Percentiles rank a stretch among this genome's conserved stretches.
phyloP scores from a whole-genome alignment of 306 rosid species.

The Vigna angularis region DNA sequence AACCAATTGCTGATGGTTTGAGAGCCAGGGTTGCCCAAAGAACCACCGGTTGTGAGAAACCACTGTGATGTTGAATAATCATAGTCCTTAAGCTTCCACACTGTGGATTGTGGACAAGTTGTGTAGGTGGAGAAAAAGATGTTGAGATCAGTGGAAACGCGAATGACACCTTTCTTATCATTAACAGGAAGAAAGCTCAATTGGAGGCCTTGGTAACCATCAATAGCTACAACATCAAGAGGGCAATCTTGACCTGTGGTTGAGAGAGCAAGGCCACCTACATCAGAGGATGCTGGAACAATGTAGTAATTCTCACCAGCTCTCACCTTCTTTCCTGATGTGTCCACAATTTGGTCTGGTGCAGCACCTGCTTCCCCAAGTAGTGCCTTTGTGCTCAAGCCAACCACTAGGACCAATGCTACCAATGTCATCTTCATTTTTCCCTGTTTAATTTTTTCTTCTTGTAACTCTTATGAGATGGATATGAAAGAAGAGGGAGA shows the following conservation, averaged over 20 bases:
- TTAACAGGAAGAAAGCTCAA: neutral
- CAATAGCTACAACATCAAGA: constrained; percentile 8
- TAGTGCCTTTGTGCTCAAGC: constrained; percentile 20
- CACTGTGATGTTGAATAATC: neutral
- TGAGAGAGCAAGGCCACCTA: neutral
- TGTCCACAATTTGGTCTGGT: constrained; percentile 46
- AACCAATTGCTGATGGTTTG: constrained; percentile 43
- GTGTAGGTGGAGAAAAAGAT: constrained; percentile 34
- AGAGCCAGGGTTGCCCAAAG: neutral
- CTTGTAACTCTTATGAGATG: neutral
- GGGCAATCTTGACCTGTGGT: neutral
- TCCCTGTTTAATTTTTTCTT: neutral
- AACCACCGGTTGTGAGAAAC: neutral
- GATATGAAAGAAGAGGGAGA: neutral
- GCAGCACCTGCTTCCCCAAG: constrained; percentile 16
- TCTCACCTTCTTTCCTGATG: constrained; percentile 18
- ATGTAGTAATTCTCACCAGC: constrained; percentile 36
- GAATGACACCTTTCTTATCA: constrained; percentile 17
- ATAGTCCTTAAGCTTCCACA: neutral
- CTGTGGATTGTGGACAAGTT: constrained; percentile 32
- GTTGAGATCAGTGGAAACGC: constrained; percentile 33
- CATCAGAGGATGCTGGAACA: neutral
- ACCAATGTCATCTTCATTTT: constrained; percentile 14
- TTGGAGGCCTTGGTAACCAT: neutral
- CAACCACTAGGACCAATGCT: constrained; percentile 2